Conservation (phyloP, 495 filamentous ascomycete species). For the Lineolata rhizophorae region DNA sequence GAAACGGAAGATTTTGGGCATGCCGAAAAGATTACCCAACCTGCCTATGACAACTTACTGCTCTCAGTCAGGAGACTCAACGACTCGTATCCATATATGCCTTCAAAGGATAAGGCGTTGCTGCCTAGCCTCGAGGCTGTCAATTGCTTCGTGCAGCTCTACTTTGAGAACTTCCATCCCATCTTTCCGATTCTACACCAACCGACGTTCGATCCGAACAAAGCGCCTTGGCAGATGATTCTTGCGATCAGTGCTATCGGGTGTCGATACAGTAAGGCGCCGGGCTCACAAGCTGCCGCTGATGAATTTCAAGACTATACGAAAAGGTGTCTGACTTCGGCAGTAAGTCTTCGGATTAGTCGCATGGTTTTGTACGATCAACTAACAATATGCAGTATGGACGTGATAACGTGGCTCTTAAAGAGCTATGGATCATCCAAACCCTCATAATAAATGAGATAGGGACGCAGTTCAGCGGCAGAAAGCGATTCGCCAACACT, state of each 20-base stretch:
- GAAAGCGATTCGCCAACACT: constrained; percentile 3
- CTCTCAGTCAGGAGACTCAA: background rate
- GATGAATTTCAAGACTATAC: constrained; percentile 1
- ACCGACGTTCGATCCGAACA: constrained; percentile 4
- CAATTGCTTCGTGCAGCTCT: constrained; percentile 5
- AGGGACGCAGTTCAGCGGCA: constrained; percentile 3
- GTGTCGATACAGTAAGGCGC: constrained; percentile 3
- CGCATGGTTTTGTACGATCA: background rate
- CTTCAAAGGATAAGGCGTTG: background rate
- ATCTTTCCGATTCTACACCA: constrained; percentile 5
- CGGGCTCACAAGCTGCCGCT: background rate
- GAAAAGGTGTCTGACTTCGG: background rate
- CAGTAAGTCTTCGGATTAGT: background rate
- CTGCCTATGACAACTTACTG: background rate
- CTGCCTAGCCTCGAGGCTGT: constrained; percentile 3
- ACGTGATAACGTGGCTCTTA: constrained; percentile 1
- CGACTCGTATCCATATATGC: background rate
- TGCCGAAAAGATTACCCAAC: constrained; percentile 1
- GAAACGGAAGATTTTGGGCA: constrained; percentile 3
- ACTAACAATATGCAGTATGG: background rate
- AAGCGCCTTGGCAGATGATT: constrained; percentile 3
- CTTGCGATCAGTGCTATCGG: constrained; percentile 4
- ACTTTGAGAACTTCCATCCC: constrained; percentile 7
- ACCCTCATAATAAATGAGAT: constrained; percentile 2
- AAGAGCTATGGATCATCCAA: constrained; percentile 3